phyloP scores from a whole-genome alignment of 176 grass and related monocot species.

The Triticum turgidum region DNA sequence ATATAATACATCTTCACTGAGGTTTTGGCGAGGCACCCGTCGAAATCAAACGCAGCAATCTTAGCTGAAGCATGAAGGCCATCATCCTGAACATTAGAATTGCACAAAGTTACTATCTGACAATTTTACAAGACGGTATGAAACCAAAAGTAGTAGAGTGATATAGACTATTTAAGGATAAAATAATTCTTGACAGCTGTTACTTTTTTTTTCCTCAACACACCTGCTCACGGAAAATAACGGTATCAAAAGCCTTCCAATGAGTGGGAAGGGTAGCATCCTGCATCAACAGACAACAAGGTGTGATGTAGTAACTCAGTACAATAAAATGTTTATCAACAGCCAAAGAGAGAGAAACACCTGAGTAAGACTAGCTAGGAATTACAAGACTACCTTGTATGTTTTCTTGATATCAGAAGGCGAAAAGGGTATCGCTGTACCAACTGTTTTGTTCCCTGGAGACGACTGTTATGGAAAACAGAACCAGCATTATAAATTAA shows the following conservation, averaged over 20 bases:
- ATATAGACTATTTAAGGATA: not conserved
- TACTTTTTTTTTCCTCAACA: not conserved
- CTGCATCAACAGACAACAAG: conserved; percentile 40
- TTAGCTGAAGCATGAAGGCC: conserved; percentile 73
- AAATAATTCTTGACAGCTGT: not conserved
- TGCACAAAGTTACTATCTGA: conserved; percentile 7
- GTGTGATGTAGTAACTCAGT: not conserved
- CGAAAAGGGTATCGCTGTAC: conserved; percentile 35
- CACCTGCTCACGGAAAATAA: conserved; percentile 79
- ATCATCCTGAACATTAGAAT: conserved; percentile 50
- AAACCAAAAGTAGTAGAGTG: not conserved
- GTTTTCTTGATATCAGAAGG: conserved; percentile 44
- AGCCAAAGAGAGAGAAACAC: not conserved
- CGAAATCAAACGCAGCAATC: conserved; percentile 99
- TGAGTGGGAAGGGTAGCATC: conserved; percentile 60
- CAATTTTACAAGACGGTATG: not conserved
- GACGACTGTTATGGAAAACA: conserved; percentile 31
- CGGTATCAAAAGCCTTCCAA: conserved; percentile 81
- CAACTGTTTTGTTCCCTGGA: conserved; percentile 13
- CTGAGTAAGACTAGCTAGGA: not conserved
- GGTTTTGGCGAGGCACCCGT: conserved; percentile 84
- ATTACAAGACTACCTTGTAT: conserved; percentile 48
- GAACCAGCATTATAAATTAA: conserved; percentile 16
- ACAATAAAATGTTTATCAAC: not conserved
- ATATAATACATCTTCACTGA: conserved; percentile 64